Conservation (phyloP, 208 protist species). For the Leishmania martiniquensis region DNA sequence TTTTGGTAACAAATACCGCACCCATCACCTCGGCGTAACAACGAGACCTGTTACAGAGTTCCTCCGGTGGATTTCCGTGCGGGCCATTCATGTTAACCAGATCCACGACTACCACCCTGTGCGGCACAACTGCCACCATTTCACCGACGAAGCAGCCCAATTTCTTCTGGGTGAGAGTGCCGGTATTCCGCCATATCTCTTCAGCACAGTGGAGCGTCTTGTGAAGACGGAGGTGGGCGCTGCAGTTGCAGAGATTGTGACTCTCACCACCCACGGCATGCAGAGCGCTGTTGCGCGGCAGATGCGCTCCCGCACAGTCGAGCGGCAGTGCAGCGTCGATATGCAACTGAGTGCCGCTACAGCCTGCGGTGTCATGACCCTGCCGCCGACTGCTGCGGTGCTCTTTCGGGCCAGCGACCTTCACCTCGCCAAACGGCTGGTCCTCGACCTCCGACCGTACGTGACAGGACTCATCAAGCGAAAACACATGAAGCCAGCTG, state of each 20-base stretch:
- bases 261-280: conserved; percentile 46
- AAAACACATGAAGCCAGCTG: conserved; percentile 32
- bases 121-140: conserved; percentile 95
- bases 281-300: conserved; percentile 46
- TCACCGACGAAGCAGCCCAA: conserved; percentile 59
- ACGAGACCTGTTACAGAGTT: conserved; percentile 52
- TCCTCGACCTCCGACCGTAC: conserved; percentile 53
- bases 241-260: conserved; percentile 43
- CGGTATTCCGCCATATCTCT: conserved; percentile 50
- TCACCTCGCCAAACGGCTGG: conserved; percentile 8
- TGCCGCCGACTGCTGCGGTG: conserved; percentile 57
- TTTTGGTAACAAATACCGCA: conserved; percentile 79
- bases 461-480: conserved; percentile 39
- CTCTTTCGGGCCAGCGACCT: conserved; percentile 56
- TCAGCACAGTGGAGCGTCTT: conserved; percentile 45
- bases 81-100: conserved; percentile 41
- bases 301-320: conserved; percentile 32
- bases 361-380: conserved; percentile 41
- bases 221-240: conserved; percentile 48
- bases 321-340: conserved; percentile 44
- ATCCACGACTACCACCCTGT: conserved; percentile 86
- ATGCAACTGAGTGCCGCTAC: conserved; percentile 39
- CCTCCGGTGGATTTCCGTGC: conserved; percentile 46
- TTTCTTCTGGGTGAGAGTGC: conserved; percentile 60
- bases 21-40: conserved; percentile 56